These are phyloP conservation scores for Striga hermonthica DNA, from an alignment of 305 asterid species.

Conservation along the genomic window DNA sequence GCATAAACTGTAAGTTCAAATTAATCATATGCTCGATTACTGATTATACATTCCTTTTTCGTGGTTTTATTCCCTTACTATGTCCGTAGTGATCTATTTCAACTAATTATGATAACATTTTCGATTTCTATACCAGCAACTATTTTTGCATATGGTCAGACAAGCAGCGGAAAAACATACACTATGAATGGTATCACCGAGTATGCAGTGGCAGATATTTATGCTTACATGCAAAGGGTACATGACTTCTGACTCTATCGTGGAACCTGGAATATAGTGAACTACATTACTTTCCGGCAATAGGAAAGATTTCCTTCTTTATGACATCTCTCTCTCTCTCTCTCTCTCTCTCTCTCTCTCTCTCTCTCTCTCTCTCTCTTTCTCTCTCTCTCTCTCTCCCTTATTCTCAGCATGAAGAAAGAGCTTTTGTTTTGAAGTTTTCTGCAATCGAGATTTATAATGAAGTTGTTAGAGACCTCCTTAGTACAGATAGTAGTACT, in stretches of 20 bases:
- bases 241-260: constrained; percentile 29
- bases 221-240: constrained; percentile 74
- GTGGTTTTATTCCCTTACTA: constrained; percentile 14
- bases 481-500: constrained; percentile 59
- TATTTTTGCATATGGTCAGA: constrained; percentile 91
- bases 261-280: not conserved
- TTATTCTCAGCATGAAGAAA: constrained; percentile 74
- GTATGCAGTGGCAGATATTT: constrained; percentile 82
- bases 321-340: constrained; percentile 17
- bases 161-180: constrained; percentile 95
- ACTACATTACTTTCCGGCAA: not conserved
- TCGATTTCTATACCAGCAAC: constrained; percentile 52
- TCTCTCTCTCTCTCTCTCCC: constrained; percentile 19
- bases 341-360: constrained; percentile 24
- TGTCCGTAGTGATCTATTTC: constrained; percentile 25
- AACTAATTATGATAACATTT: constrained; percentile 26
- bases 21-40: constrained; percentile 22
- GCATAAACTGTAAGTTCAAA: constrained; percentile 73
- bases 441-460: constrained; percentile 94
- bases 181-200: constrained; percentile 97
- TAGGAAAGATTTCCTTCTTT: not conserved
- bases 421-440: constrained; percentile 83
- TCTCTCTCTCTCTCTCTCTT: constrained; percentile 25
- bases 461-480: constrained; percentile 96
- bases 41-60: constrained; percentile 18